These are phyloP conservation scores for Capsicum chinense DNA, from an alignment of 257 asterid species.

Conservation along the genomic window DNA sequence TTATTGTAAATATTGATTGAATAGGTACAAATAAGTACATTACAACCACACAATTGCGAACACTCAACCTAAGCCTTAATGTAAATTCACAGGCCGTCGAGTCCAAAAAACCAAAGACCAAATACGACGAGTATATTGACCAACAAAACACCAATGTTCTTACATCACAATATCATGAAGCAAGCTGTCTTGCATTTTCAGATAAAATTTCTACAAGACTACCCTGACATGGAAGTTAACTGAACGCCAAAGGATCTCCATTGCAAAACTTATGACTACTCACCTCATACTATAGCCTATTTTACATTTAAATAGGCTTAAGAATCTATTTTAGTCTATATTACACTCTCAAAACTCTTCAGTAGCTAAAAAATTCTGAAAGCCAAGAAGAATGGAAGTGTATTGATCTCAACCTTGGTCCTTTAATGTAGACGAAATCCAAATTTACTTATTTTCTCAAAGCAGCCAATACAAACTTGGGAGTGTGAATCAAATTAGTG, in stretches of 20 bases:
- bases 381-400: not conserved
- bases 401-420: not conserved
- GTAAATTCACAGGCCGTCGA: not conserved
- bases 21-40: no score
- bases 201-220: not conserved
- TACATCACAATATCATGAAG: not conserved
- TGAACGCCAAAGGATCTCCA: not conserved
- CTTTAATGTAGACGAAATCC: not conserved
- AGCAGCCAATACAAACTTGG: constrained; percentile 1
- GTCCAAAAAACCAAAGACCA: not conserved
- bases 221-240: not conserved
- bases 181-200: not conserved
- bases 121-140: not conserved
- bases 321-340: not conserved
- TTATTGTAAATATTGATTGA: no score
- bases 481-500: not conserved
- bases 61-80: no score
- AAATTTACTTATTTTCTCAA: not conserved
- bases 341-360: constrained; percentile 10
- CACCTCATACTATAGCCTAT: not conserved
- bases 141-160: not conserved
- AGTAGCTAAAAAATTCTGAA: not conserved
- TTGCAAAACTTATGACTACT: not conserved
- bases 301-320: not conserved
- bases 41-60: no score